Conservation (phyloP, 2,329 filamentous ascomycete species). For the Penicillium sp. region DNA sequence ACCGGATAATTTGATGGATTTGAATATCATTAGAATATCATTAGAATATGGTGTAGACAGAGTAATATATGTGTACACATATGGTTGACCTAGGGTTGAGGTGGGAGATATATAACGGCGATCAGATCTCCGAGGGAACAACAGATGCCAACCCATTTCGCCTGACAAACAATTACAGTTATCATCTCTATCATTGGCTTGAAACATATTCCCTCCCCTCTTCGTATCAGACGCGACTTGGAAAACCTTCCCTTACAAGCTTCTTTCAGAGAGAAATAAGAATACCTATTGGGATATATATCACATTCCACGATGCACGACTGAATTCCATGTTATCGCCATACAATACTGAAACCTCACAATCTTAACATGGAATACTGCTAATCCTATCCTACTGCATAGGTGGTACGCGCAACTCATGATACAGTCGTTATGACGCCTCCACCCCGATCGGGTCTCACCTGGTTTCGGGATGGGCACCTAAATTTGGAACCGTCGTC, state of each 20-base stretch:
- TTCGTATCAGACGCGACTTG: not conserved
- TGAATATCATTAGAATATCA: not conserved
- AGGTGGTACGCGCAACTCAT: slow-evolving; percentile 11
- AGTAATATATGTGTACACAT: too few relatives aligned
- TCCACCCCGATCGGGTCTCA: slow-evolving; percentile 10
- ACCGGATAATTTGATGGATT: not conserved
- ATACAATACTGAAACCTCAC: not conserved
- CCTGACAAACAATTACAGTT: not conserved
- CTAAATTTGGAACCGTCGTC: not conserved
- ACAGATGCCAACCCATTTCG: not conserved
- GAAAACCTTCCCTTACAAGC: not conserved
- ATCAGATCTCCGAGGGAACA: slow-evolving; percentile 13
- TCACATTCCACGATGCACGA: slow-evolving; percentile 16
- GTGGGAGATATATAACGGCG: slow-evolving; percentile 4
- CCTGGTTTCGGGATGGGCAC: not conserved
- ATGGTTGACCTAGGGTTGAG: not conserved
- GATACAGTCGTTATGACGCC: slow-evolving; percentile 13
- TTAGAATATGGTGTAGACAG: too few relatives aligned
- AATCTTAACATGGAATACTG: not conserved
- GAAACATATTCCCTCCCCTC: not conserved
- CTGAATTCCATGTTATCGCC: slow-evolving; percentile 1
- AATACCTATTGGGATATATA: not conserved
- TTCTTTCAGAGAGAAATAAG: not conserved
- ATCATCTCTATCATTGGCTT: not conserved
- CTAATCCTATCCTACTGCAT: not conserved